Conservation (phyloP, 345 rosid genomes). For the Bruguiera gymnorhiza region DNA sequence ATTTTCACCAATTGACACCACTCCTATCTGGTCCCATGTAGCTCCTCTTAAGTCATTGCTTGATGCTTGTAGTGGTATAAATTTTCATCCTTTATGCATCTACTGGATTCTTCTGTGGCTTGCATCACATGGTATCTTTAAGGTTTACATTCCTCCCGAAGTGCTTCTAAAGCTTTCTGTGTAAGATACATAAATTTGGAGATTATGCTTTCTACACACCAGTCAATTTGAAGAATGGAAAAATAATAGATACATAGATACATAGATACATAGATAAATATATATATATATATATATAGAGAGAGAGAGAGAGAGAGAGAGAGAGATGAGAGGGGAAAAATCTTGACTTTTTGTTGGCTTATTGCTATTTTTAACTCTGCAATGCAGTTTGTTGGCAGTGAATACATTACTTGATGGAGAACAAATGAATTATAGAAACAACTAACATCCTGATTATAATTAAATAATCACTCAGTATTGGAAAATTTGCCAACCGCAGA, state of each 20-base stretch:
- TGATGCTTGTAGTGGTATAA: conserved; percentile 2
- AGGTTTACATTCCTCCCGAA: conserved; percentile 1
- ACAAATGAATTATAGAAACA: too few species aligned
- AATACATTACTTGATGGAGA: too few species aligned
- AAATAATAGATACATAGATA: background rate
- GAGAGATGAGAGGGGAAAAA: too few species aligned
- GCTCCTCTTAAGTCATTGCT: conserved; percentile 18
- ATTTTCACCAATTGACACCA: conserved; percentile 12
- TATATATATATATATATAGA: too few species aligned
- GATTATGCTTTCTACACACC: background rate
- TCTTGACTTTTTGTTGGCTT: too few species aligned
- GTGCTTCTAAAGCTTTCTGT: conserved; percentile 2
- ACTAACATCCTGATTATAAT: too few species aligned
- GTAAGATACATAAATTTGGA: background rate
- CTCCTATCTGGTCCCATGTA: conserved; percentile 16
- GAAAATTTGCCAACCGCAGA: too few species aligned
- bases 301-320: too few species aligned
- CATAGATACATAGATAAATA: too few species aligned
- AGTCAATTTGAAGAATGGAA: background rate
- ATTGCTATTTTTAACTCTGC: too few species aligned
- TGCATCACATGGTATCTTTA: conserved; percentile 13
- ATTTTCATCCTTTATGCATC: background rate
- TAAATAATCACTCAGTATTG: too few species aligned
- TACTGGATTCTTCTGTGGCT: background rate
- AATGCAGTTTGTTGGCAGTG: too few species aligned